Evolutionary conservation across 2,329 filamentous ascomycete genomes (phyloP).

Genomic region (Diaporthe ampelina): DNA sequence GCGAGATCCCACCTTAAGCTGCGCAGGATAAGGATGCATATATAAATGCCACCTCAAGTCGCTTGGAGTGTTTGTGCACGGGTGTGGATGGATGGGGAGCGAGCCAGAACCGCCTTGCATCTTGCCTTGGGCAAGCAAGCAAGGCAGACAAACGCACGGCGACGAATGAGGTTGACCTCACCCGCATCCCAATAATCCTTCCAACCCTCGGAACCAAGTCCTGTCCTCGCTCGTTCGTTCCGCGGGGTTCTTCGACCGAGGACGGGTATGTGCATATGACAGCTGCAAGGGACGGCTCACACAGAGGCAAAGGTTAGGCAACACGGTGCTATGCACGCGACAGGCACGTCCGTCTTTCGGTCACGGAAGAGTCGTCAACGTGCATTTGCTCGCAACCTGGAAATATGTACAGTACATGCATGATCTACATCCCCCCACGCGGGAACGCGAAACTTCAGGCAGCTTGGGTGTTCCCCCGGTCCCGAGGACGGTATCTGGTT

Average conservation of each 20-base stretch:
- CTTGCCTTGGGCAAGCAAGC: neutral
- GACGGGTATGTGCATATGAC: conserved; percentile 20
- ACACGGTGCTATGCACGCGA: no score
- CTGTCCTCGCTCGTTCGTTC: neutral
- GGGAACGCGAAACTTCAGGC: neutral
- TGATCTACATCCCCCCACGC: neutral
- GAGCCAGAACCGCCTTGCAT: neutral
- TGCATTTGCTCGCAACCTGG: neutral
- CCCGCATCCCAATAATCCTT: no score
- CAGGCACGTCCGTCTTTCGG: neutral
- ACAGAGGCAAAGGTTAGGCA: neutral
- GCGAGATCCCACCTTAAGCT: neutral
- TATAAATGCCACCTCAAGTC: neutral
- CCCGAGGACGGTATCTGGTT: neutral
- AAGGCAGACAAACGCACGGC: neutral
- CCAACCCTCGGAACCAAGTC: no score
- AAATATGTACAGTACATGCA: neutral
- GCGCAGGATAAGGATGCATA: neutral
- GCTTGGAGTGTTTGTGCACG: neutral
- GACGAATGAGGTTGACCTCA: neutral
- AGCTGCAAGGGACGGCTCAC: conserved; percentile 27
- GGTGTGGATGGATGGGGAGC: no score
- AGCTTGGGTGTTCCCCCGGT: neutral
- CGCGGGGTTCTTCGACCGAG: neutral
- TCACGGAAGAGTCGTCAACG: neutral